Evolutionary conservation across 2,329 filamentous ascomycete species (phyloP).

Genomic region (Colletotrichum agaves): DNA sequence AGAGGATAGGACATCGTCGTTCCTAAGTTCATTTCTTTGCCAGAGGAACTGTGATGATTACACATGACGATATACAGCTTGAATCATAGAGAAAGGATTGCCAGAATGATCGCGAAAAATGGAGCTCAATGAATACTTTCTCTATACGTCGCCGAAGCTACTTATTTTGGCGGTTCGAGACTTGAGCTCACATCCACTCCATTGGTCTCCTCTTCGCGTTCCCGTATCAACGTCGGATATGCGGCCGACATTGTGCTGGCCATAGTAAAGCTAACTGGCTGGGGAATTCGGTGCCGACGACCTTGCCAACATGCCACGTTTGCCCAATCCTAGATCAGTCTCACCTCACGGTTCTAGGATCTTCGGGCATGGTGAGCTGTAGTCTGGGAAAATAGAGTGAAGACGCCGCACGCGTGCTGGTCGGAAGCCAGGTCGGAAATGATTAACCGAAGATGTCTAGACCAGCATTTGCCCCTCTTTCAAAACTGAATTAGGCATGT

Average conservation of each 20-base stretch:
- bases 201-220: neutral
- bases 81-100: too few species aligned
- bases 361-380: too few species aligned
- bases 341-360: neutral
- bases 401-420: too few species aligned
- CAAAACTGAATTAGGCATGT: neutral
- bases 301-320: neutral
- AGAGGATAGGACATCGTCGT: conserved; percentile 34
- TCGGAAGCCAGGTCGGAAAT: neutral
- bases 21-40: conserved; percentile 6
- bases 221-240: conserved; percentile 2
- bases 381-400: too few species aligned
- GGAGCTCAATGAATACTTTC: too few species aligned
- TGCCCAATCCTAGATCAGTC: neutral
- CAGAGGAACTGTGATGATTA: conserved; percentile 1
- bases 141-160: too few species aligned
- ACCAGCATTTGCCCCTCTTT: too few species aligned
- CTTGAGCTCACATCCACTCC: neutral
- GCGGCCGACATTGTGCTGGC: neutral
- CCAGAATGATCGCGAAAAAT: too few species aligned
- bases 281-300: conserved; percentile 19
- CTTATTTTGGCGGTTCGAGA: neutral
- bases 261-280: neutral
- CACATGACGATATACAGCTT: conserved; percentile 14
- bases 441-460: too few species aligned